Conservation (phyloP, 140 eudicot species). For the Flaveria floridana region DNA sequence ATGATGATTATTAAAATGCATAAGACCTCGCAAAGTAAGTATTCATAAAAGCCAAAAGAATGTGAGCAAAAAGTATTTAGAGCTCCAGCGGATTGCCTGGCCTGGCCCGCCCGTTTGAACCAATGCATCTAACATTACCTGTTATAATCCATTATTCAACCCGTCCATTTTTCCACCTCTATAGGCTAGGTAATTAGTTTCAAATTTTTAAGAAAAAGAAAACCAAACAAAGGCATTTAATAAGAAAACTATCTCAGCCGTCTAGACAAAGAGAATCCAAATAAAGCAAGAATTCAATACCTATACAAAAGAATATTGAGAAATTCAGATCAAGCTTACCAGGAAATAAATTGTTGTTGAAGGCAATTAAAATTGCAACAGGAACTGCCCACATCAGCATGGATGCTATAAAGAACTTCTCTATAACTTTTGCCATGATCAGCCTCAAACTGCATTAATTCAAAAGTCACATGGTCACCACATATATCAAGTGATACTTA, state of each 20-base stretch:
- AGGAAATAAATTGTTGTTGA: conserved; percentile 66
- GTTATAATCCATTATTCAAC: neutral
- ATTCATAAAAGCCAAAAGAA: neutral
- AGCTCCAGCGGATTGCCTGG: neutral
- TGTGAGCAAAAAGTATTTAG: neutral
- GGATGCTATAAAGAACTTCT: conserved; percentile 74
- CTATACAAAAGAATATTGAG: neutral
- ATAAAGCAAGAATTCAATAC: neutral
- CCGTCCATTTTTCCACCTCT: neutral
- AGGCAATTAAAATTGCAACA: conserved; percentile 66
- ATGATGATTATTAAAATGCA: neutral
- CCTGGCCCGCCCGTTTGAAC: neutral
- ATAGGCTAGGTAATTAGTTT: neutral
- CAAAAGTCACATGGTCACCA: neutral
- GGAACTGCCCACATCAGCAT: conserved; percentile 81
- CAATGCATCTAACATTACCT: neutral
- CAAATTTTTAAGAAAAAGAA: neutral
- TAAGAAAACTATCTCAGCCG: neutral
- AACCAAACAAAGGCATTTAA: neutral
- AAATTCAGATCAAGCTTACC: conserved; percentile 41
- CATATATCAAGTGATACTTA: neutral
- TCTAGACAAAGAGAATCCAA: neutral
- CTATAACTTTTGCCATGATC: conserved; percentile 46
- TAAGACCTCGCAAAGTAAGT: neutral
- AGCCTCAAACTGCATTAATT: conserved; percentile 28